Conservation (phyloP, 2,329 filamentous ascomycete genomes). For the Pseudopyricularia javanii region DNA sequence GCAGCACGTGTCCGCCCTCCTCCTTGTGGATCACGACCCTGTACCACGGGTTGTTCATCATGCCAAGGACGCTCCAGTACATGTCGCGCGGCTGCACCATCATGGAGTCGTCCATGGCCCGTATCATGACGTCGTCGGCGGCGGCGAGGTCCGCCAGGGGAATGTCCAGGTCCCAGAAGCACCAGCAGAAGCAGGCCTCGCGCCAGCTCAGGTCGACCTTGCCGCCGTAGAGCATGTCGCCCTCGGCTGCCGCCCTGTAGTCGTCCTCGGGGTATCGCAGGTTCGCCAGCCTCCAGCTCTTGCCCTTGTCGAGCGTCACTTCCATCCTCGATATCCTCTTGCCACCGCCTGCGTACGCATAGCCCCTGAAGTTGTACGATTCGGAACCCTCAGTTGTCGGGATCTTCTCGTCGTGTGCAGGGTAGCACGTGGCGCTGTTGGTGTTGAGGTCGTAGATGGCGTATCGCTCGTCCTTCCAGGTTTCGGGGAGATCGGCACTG, state of each 20-base stretch:
- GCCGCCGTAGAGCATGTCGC: constrained; percentile 60
- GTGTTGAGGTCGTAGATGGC: constrained; percentile 86
- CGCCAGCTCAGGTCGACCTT: constrained; percentile 70
- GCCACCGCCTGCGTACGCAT: constrained; percentile 85
- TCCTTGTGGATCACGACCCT: constrained; percentile 66
- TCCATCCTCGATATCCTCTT: constrained; percentile 72
- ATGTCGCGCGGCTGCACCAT: constrained; percentile 80
- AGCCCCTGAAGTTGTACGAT: constrained; percentile 60
- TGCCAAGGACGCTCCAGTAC: constrained; percentile 91
- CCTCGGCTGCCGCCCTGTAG: constrained; percentile 52
- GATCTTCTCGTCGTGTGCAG: constrained; percentile 63
- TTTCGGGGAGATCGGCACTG: constrained; percentile 58
- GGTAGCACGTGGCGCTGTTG: constrained; percentile 72
- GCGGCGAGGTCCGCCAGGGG: constrained; percentile 45
- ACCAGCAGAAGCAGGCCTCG: constrained; percentile 81
- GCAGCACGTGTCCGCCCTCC: constrained; percentile 47
- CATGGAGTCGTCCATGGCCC: constrained; percentile 85
- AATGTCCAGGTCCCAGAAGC: constrained; percentile 73
- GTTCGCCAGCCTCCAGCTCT: constrained; percentile 64
- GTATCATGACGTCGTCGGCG: constrained; percentile 64
- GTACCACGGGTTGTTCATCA: constrained; percentile 99
- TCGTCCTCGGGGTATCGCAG: constrained; percentile 77
- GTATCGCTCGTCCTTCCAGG: constrained; percentile 83
- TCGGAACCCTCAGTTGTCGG: constrained; percentile 29
- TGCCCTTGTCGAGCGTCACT: constrained; percentile 71